Percentiles rank a stretch among this genome's conserved stretches.
phyloP scores from a whole-genome alignment of 352 stramenopile genomes.

The Globisporangium canariense region DNA sequence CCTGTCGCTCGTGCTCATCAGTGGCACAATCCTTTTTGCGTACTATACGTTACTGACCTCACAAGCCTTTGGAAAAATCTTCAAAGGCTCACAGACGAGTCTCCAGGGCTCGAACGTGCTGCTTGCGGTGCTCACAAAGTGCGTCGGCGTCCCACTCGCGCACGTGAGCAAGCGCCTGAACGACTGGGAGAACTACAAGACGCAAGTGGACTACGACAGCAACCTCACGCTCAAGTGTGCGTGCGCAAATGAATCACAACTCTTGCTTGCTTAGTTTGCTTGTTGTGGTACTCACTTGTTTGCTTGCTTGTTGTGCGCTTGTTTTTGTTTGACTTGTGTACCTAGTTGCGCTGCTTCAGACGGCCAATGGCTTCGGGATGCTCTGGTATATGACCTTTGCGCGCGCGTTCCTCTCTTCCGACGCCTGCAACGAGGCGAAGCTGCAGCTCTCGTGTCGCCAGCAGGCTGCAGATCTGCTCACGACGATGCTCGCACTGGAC shows the following conservation, averaged over 20 bases:
- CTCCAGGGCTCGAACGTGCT: slow-evolving; percentile 32
- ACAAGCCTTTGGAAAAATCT: slow-evolving; percentile 22
- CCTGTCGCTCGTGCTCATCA: slow-evolving; percentile 23
- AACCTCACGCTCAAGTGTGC: slow-evolving; percentile 78
- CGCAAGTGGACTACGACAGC: slow-evolving; percentile 62
- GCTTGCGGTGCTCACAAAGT: slow-evolving; percentile 41
- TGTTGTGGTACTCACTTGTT: neutral
- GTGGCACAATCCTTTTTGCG: slow-evolving; percentile 20
- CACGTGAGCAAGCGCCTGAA: slow-evolving; percentile 32
- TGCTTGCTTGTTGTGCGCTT: neutral
- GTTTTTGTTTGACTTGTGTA: slow-evolving; percentile 7
- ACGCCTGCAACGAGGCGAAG: slow-evolving; percentile 17
- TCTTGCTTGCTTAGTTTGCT: neutral
- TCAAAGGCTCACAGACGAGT: slow-evolving; percentile 15
- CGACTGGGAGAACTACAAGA: slow-evolving; percentile 74
- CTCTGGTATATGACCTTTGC: slow-evolving; percentile 57
- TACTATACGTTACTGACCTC: slow-evolving; percentile 41
- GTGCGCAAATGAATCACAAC: slow-evolving; percentile 5
- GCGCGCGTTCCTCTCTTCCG: slow-evolving; percentile 25
- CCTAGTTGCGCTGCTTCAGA: slow-evolving; percentile 55
- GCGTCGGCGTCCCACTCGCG: slow-evolving; percentile 24
- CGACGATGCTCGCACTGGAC: slow-evolving; percentile 41
- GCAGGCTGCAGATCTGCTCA: slow-evolving; percentile 47
- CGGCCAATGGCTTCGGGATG: slow-evolving; percentile 54
- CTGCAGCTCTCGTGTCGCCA: slow-evolving; percentile 31